Evolutionary conservation across 768 basidiomycete species (phyloP).

Genomic region (Pulveroboletus sp.): DNA sequence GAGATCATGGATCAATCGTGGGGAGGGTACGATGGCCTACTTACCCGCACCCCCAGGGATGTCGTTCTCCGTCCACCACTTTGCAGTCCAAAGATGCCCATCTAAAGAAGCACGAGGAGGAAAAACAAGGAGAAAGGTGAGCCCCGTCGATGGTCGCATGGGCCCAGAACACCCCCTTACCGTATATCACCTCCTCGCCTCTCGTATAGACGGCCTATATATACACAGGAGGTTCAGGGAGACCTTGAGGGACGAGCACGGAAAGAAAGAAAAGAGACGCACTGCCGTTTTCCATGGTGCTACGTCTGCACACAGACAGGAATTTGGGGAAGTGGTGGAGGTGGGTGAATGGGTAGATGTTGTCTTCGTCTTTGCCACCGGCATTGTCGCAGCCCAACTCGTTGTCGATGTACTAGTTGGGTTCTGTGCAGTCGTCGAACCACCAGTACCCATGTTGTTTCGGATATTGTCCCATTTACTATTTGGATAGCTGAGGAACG

Average conservation of each 20-base stretch:
- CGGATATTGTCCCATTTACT: constrained; percentile 71
- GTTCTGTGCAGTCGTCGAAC: constrained; percentile 16
- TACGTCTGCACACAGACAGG: constrained; percentile 39
- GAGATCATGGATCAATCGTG: neutral
- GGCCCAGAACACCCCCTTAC: constrained; percentile 23
- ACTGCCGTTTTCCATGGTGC: constrained; percentile 38
- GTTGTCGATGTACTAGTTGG: constrained; percentile 15
- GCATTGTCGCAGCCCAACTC: neutral
- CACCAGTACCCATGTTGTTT: constrained; percentile 49
- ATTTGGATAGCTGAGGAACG: constrained; percentile 47
- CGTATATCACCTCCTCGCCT: constrained; percentile 38
- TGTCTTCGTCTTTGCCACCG: neutral
- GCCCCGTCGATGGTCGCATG: neutral
- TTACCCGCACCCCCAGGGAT: constrained; percentile 26
- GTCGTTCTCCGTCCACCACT: constrained; percentile 47
- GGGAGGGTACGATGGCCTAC: neutral
- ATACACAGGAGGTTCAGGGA: no score
- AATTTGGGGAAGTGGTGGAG: constrained; percentile 6
- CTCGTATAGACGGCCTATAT: constrained; percentile 30
- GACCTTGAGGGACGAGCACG: neutral
- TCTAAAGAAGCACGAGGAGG: constrained; percentile 20
- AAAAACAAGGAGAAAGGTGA: neutral
- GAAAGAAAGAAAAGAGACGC: neutral
- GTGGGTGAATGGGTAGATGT: constrained; percentile 9
- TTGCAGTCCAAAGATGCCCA: constrained; percentile 47